Percentiles rank a stretch among this genome's conserved stretches.
phyloP scores from a whole-genome alignment of 2,329 filamentous ascomycete genomes.

The Pseudogymnoascus sp. region DNA sequence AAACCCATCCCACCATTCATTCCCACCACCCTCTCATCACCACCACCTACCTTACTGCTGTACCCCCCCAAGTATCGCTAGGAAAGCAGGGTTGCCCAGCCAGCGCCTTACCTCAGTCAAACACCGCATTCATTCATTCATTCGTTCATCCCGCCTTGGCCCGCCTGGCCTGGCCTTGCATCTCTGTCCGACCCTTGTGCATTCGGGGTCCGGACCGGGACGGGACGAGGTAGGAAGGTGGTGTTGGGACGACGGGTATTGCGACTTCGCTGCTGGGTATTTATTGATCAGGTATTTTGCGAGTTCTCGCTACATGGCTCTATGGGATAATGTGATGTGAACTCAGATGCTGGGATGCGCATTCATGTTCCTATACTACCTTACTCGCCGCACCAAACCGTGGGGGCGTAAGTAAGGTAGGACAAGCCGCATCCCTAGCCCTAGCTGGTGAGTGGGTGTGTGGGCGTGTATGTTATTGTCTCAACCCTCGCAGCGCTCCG shows the following conservation, averaged over 20 bases:
- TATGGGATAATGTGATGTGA: background rate
- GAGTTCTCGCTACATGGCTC: background rate
- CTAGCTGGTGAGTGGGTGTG: no score
- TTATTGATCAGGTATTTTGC: background rate
- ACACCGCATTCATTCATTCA: background rate
- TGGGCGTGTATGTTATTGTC: background rate
- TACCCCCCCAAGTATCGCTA: no score
- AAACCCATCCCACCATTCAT: background rate
- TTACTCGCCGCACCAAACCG: no score
- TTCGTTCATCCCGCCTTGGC: background rate
- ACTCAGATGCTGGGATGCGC: background rate
- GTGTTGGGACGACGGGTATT: background rate
- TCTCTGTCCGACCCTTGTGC: background rate
- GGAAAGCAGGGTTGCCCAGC: background rate
- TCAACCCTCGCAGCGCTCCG: background rate
- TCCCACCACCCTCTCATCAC: no score
- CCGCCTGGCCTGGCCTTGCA: background rate
- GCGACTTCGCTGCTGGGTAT: background rate
- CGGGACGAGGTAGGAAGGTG: background rate
- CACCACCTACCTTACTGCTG: no score
- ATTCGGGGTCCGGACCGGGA: background rate
- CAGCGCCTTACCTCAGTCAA: background rate
- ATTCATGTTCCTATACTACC: no score
- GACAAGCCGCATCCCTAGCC: background rate
- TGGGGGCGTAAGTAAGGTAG: no score